These are phyloP conservation scores for Tricholoma matsutake DNA, from an alignment of 768 basidiomycete genomes.

Conservation along the genomic window DNA sequence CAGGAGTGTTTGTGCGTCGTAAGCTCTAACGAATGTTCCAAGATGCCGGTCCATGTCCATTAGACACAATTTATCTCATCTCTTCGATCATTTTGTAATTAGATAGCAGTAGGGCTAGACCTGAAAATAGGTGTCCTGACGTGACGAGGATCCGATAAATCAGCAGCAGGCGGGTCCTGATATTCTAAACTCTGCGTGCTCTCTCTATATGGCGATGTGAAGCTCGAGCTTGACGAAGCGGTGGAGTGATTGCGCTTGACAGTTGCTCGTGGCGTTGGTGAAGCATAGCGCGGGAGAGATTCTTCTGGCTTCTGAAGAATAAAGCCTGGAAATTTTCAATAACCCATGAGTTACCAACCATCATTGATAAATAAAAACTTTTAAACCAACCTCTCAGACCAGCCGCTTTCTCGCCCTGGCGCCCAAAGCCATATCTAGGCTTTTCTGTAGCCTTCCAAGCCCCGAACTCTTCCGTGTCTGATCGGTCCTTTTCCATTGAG, in stretches of 20 bases:
- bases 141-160: neutral
- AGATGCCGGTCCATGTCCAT: constrained; percentile 5
- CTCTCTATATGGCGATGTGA: constrained; percentile 31
- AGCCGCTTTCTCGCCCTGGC: constrained; percentile 77
- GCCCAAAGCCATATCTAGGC: constrained; percentile 71
- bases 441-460: constrained; percentile 35
- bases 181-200: constrained; percentile 16
- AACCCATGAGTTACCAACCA: neutral
- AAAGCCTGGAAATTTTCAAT: constrained; percentile 50
- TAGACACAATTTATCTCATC: neutral
- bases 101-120: constrained; percentile 31
- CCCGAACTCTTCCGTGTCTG: constrained; percentile 24
- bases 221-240: constrained; percentile 33
- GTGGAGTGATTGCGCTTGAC: constrained; percentile 25
- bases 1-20: neutral
- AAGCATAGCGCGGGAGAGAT: constrained; percentile 50
- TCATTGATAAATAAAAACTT: neutral
- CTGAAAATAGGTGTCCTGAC: constrained; percentile 25
- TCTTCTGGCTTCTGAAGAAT: constrained; percentile 56
- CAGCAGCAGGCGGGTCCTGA: neutral
- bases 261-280: constrained; percentile 25
- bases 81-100: neutral
- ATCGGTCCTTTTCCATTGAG: constrained; percentile 20
- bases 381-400: constrained; percentile 52
- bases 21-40: neutral